Base-by-base conservation (phyloP, 441 rosid species). In the Flueggea neowawraea region DNA sequence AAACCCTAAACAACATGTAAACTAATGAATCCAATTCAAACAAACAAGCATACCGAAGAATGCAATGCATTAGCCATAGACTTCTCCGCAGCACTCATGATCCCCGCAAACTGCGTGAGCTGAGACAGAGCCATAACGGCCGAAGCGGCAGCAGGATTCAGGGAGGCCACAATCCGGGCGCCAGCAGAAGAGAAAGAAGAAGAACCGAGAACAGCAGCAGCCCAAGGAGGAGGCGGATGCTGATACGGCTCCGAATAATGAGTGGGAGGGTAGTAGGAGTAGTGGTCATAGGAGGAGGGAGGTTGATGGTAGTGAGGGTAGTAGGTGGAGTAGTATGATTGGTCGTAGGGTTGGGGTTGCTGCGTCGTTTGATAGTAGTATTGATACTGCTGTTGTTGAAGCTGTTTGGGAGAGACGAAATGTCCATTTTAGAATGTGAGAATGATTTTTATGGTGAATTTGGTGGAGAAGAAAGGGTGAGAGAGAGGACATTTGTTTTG, bases 81-180 rank as follows among this genome's bases (percentile, higher is more conserved):
- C 64, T 68, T 63, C 74, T 73, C 78, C n/a, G 75, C 73, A 13
- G 62, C 63, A 53, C 31, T 67, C 75, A 69, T 60, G 15, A 61
- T 64, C 44, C 67, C 73, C 7, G 79, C 65, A 1, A 78, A 69
- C 31, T 65, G 76, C 14, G 68, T 58, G 63, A 73, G 66, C 70
- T 60, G 74, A 36, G 75, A 66, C 43, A 79, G 66, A 4, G 75
- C 75, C 4, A 66, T 66, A 16, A 78, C 62, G 8, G 75, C 79
- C 0, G 73, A 79, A 5, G 63, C 65, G 0, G 77, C 72, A 12
- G 74, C 71, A 4, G 65, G 71, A 54, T 70, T 69, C 65, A 61
- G 22, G 22, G 63, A 70, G 2, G 71, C 44, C 12, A 10, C 58
- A 52, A 58, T 9, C 65, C 57, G 66, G 55, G 15, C 63, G 6